A percentile compares a stretch with the other conserved stretches of the same genome.
Evolutionary conservation across 2,329 filamentous ascomycete genomes (phyloP).

Genomic region (Colletotrichum viniferum): DNA sequence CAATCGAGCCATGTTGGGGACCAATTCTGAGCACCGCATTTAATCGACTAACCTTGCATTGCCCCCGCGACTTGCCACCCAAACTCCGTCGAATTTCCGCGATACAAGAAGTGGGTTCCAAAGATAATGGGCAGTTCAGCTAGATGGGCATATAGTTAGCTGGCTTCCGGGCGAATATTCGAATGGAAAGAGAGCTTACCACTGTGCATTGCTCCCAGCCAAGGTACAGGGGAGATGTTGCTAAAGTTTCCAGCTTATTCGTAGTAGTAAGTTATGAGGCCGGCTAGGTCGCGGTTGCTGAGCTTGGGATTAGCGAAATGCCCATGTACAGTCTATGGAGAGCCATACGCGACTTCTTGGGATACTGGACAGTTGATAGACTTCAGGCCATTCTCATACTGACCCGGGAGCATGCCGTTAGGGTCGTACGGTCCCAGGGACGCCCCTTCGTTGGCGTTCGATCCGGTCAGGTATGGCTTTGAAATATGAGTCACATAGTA

Average conservation of each 20-base stretch:
- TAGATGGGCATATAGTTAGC: neutral
- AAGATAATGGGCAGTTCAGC: slow-evolving; percentile 34
- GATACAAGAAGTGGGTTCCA: slow-evolving; percentile 31
- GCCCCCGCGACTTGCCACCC: slow-evolving; percentile 30
- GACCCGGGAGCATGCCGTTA: neutral
- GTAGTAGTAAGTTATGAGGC: slow-evolving; percentile 40
- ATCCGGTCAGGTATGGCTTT: slow-evolving; percentile 1
- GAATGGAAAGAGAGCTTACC: slow-evolving; percentile 16
- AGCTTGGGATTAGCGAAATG: neutral
- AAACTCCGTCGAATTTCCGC: slow-evolving; percentile 31
- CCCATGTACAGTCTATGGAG: neutral
- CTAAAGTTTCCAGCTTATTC: slow-evolving; percentile 44
- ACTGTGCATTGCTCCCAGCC: slow-evolving; percentile 39
- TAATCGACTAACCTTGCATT: slow-evolving; percentile 29
- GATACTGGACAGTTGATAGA: neutral
- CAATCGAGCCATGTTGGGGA: neutral
- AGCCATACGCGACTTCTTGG: neutral
- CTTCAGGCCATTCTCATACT: neutral
- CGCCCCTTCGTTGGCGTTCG: slow-evolving; percentile 3
- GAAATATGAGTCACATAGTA: neutral
- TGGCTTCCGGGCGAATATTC: neutral
- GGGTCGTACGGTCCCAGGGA: neutral
- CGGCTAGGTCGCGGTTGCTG: neutral
- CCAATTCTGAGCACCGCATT: neutral
- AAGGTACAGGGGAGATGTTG: slow-evolving; percentile 39